Base-by-base conservation (phyloP, 2,329 filamentous ascomycete genomes). In the Paraconiothyrium brasiliense region DNA sequence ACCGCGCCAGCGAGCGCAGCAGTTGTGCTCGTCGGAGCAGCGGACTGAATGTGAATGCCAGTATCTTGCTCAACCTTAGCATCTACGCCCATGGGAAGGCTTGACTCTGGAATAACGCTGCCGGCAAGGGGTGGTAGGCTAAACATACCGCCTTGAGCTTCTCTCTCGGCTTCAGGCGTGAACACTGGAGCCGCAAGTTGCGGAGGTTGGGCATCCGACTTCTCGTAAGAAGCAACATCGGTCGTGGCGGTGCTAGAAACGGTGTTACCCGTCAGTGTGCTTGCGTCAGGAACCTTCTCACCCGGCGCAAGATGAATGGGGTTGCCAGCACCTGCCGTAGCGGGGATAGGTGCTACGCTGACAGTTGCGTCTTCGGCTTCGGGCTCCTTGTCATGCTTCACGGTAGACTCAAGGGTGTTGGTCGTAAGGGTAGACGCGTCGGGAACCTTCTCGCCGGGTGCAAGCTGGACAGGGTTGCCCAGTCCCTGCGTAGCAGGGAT, bases 221-320 rank as follows among this genome's bases (percentile, higher is more conserved):
- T 92, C 78, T 96, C 90, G 79, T 97, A 98, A 1, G 92, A 94
- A 69, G 89, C 92, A 78, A 93, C 86, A 77, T 97, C 94, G 7
- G 78, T 80, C 58, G 83, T 79, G 70, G 67, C 73, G 10, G 74
- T 78, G 67, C 86, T 87, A 46, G 89, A 87, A 73, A 97, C 86
- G 54, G 93, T 90, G 77, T 92, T 91, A 55, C 85, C 79, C 51
- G 88, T 89, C 69, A 93, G 74, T 30, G 85, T 85, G 77, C 82
- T 86, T 30, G 85, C 78, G 51, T 91, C 85, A 44, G 94, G 94
- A 10, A 97, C 86, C 77, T 89, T 88, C 82, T 97, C 92, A 71
- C 93, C 93, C 4, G 94, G 91, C 27, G 86, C 85, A 58, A 97
- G 85, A 71, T 86, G 85, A 76, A 97, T 87, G 8, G 94, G 94